phyloP scores from a whole-genome alignment of 345 rosid species.

The Aegle marmelos region DNA sequence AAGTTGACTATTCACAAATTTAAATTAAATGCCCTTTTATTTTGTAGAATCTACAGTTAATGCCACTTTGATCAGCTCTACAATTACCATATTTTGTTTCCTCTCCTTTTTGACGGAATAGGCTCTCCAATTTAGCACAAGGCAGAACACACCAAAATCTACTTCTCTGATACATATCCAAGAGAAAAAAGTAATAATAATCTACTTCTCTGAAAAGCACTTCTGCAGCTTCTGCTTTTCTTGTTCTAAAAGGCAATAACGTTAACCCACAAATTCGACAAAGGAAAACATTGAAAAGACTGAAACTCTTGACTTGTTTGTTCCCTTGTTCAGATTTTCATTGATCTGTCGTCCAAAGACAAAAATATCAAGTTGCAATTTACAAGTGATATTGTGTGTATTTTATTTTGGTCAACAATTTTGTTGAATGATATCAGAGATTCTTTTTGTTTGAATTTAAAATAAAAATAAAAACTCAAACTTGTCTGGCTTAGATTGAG shows the following conservation, averaged over 20 bases:
- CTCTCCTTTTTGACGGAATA: too few relatives aligned
- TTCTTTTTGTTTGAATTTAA: not conserved
- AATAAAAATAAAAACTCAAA: not conserved
- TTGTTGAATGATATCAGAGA: too few relatives aligned
- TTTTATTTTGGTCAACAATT: too few relatives aligned
- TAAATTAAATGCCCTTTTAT: conserved; percentile 19
- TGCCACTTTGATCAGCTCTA: conserved; percentile 26
- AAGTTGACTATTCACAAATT: conserved; percentile 37
- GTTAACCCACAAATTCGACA: not conserved
- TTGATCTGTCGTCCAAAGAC: not conserved
- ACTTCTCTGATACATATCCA: too few relatives aligned
- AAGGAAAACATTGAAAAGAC: not conserved
- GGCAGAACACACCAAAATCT: too few relatives aligned
- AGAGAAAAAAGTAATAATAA: too few relatives aligned
- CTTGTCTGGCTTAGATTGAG: not conserved
- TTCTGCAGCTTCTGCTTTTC: not conserved
- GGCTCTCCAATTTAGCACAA: too few relatives aligned
- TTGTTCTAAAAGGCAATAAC: not conserved
- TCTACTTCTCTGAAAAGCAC: not conserved
- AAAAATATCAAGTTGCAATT: not conserved
- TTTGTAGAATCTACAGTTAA: conserved; percentile 25
- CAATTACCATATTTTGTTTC: not conserved
- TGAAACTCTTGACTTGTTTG: not conserved
- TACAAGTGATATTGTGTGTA: not conserved
- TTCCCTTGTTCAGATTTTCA: not conserved